A percentile compares a stretch with the other conserved stretches of the same genome.
phyloP scores from a whole-genome alignment of 78 protist genomes.

The Salpingoeca rosetta region DNA sequence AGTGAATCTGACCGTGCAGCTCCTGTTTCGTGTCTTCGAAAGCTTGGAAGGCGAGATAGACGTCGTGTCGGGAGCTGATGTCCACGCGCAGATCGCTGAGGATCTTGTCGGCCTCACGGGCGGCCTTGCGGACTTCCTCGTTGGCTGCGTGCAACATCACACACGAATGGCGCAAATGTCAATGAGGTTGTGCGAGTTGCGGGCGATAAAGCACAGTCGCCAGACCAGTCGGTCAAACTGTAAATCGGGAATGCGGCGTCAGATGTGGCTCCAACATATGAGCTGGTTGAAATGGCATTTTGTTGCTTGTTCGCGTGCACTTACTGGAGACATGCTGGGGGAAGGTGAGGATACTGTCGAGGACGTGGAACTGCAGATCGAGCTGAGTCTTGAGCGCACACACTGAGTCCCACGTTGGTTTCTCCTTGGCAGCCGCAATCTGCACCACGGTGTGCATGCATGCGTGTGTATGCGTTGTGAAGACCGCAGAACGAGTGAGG shows the following conservation, averaged over 20 bases:
- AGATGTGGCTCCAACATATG: neutral
- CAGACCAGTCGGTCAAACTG: neutral
- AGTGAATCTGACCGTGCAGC: too few relatives aligned
- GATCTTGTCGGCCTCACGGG: neutral
- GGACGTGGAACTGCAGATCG: neutral
- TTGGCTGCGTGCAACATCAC: neutral
- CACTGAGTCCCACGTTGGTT: neutral
- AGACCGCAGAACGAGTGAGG: neutral
- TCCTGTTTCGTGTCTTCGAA: neutral
- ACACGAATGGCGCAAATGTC: neutral
- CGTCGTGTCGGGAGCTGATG: slow-evolving; percentile 21
- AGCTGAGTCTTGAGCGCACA: neutral
- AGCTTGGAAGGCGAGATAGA: neutral
- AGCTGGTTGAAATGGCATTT: too few relatives aligned
- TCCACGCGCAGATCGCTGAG: slow-evolving; percentile 3
- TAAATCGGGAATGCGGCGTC: neutral
- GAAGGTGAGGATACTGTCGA: too few relatives aligned
- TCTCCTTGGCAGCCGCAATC: neutral
- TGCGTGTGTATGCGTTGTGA: neutral
- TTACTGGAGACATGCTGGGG: too few relatives aligned
- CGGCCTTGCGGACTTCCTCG: slow-evolving; percentile 8
- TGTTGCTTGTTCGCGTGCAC: too few relatives aligned
- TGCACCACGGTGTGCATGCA: neutral
- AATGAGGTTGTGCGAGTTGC: neutral
- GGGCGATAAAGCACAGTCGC: neutral